Evolutionary conservation across 73 alveolate genomes (phyloP), one percentile per base, ranked within the genome.

Genomic region (Blepharisma stoltei): DNA sequence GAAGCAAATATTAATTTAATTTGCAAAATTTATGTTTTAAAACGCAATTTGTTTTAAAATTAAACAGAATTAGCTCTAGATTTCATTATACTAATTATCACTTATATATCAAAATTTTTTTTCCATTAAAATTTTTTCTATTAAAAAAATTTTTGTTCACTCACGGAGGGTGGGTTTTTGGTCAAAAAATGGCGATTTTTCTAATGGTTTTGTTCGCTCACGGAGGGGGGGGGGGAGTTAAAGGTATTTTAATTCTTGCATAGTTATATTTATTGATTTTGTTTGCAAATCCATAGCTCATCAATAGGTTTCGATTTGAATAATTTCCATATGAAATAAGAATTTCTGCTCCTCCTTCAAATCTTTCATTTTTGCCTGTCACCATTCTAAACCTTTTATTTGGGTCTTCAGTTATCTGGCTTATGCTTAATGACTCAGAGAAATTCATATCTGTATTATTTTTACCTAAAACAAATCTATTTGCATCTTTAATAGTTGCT

Each of bases 291-390:
- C 73, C 73, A 60, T 60, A 60, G 46, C 23, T n/a, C 37, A n/a
- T 8, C 46, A 60, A 5, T 0, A 60, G 45, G 18, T 60, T n/a
- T 14, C 49, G 1, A 25, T 60, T 60, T 14, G 73, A 60, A 38
- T 60, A 60, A 9, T 60, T 60, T 38, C 73, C 73, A 25, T 60
- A 60, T 60, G 18, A 14, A 9, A 60, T 60, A 60, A 60, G 23
- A n/a, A 60, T 38, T 60, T 60, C 49, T 18, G 73, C 37, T 8
- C 73, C 73, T 20, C 47, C 49, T 60, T 60, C 73, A 60, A 60
- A 60, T n/a, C 38, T 25, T 60, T 60, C 73, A 60, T 14, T 14
- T 60, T 60, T 60, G 5, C 73, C 23, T 14, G 18, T 9, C 0
- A 38, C 23, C 49, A 60, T 60, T 8, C 73, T n/a, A 5, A 60